These are phyloP conservation scores for Hyphopichia fennica DNA, from an alignment of 1,139 yeast genomes.

Conservation along the genomic window DNA sequence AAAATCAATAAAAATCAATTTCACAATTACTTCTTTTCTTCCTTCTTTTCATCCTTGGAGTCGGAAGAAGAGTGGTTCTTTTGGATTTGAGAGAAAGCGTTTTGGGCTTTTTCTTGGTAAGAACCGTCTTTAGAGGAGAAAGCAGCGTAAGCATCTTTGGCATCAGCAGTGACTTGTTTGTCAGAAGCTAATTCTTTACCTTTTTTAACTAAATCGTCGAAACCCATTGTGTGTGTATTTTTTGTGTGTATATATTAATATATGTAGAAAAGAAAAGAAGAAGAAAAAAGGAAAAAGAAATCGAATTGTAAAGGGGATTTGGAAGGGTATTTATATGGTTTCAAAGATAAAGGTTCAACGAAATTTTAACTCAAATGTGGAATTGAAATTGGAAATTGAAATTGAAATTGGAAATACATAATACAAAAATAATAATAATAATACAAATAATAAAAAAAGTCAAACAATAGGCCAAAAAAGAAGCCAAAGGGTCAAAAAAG, in stretches of 20 bases:
- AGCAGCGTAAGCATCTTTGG: slow-evolving; percentile 32
- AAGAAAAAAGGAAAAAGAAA: slow-evolving; percentile 2
- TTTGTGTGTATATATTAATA: background rate
- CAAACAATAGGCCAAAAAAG: too few relatives aligned
- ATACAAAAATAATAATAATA: too few relatives aligned
- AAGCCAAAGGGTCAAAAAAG: too few relatives aligned
- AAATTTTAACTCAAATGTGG: too few relatives aligned
- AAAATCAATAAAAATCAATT: background rate
- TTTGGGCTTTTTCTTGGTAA: slow-evolving; percentile 32
- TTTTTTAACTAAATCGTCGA: slow-evolving; percentile 29
- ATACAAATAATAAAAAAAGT: too few relatives aligned
- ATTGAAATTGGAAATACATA: too few relatives aligned
- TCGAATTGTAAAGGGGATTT: too few relatives aligned
- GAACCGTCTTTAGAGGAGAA: slow-evolving; percentile 31
- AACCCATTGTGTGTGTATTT: slow-evolving; percentile 18
- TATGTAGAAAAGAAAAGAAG: background rate
- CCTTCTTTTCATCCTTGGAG: slow-evolving; percentile 6
- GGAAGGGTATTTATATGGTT: too few relatives aligned
- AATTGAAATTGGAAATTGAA: too few relatives aligned
- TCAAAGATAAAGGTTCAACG: too few relatives aligned
- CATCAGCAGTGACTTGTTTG: slow-evolving; percentile 26
- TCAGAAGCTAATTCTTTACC: slow-evolving; percentile 37
- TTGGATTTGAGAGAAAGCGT: slow-evolving; percentile 28
- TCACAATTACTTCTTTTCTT: slow-evolving; percentile 3
- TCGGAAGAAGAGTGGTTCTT: slow-evolving; percentile 10